These are phyloP conservation scores for Fusarium keratoplasticum DNA, from an alignment of 2,329 filamentous ascomycete genomes.

Conservation along the genomic window DNA sequence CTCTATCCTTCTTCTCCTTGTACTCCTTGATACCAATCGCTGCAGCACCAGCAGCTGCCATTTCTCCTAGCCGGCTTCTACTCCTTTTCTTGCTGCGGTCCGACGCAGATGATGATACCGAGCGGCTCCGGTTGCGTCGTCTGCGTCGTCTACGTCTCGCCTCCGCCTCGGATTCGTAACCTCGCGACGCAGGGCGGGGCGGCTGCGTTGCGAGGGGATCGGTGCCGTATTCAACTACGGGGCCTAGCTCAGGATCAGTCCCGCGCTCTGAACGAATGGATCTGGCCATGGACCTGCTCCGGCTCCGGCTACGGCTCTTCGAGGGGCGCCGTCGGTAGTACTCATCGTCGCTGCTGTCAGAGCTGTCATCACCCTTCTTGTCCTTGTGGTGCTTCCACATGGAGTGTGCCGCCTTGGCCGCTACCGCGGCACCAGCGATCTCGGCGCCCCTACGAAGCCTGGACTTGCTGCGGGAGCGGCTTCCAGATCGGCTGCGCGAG, in stretches of 20 bases:
- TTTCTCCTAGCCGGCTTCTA: conserved; percentile 64
- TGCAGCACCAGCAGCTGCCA: conserved; percentile 69
- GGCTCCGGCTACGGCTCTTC: conserved; percentile 51
- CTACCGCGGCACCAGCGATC: conserved; percentile 70
- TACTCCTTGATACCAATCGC: conserved; percentile 73
- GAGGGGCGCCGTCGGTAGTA: conserved; percentile 51
- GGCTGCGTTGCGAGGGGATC: conserved; percentile 63
- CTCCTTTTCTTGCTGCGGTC: conserved; percentile 60
- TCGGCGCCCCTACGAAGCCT: conserved; percentile 66
- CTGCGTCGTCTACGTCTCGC: conserved; percentile 55
- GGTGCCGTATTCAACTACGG: conserved; percentile 73
- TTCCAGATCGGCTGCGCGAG: conserved; percentile 37
- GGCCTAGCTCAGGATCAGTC: conserved; percentile 75
- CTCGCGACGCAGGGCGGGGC: conserved; percentile 49
- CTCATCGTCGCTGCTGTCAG: conserved; percentile 50
- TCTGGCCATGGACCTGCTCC: conserved; percentile 65
- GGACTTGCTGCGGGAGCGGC: conserved; percentile 59
- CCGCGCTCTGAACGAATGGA: conserved; percentile 62
- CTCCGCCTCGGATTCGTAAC: conserved; percentile 63
- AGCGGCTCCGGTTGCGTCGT: conserved; percentile 52
- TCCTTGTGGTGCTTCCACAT: conserved; percentile 71
- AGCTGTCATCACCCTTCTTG: conserved; percentile 63
- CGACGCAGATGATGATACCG: conserved; percentile 48
- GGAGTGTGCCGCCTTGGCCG: conserved; percentile 70
- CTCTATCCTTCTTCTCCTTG: conserved; percentile 56